Percentiles rank a stretch among this genome's conserved stretches.
Conservation (phyloP, 805 yeast genomes). For the Suhomyces prunicola region DNA sequence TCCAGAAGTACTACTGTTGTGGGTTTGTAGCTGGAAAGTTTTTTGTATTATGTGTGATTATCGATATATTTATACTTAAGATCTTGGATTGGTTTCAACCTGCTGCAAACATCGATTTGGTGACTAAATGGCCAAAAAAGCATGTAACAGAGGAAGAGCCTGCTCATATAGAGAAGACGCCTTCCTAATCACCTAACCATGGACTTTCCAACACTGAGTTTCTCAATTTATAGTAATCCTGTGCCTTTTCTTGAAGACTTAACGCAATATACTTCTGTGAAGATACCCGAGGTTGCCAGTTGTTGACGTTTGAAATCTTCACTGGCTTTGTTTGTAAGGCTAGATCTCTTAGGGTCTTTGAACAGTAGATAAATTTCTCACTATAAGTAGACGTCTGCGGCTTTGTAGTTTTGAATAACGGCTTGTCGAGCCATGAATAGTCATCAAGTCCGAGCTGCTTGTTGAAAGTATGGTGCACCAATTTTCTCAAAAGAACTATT, state of each 20-base stretch:
- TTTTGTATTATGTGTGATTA: slow-evolving; percentile 74
- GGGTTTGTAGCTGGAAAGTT: slow-evolving; percentile 86
- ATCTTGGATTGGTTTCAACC: slow-evolving; percentile 75
- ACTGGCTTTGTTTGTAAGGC: slow-evolving; percentile 12
- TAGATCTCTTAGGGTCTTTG: slow-evolving; percentile 8
- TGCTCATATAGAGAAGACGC: not conserved
- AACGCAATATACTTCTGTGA: slow-evolving; percentile 18
- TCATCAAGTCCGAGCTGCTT: slow-evolving; percentile 5
- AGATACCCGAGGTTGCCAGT: slow-evolving; percentile 13
- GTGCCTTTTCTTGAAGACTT: slow-evolving; percentile 15
- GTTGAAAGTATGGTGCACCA: slow-evolving; percentile 8
- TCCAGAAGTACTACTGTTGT: slow-evolving; percentile 63
- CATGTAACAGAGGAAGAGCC: not conserved
- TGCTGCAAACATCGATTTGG: slow-evolving; percentile 62
- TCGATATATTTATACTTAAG: slow-evolving; percentile 65
- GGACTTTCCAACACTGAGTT: not conserved
- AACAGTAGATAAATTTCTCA: not conserved
- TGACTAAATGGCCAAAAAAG: slow-evolving; percentile 70
- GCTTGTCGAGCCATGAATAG: slow-evolving; percentile 19
- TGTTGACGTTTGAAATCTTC: slow-evolving; percentile 1
- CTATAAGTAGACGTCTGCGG: slow-evolving; percentile 1
- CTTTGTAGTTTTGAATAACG: slow-evolving; percentile 1
- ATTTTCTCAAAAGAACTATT: slow-evolving; percentile 38
- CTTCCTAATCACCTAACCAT: not conserved
- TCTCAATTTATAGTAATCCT: not conserved